phyloP scores from a whole-genome alignment of 441 rosid genomes.

The Pelargonium cotyledonis region DNA sequence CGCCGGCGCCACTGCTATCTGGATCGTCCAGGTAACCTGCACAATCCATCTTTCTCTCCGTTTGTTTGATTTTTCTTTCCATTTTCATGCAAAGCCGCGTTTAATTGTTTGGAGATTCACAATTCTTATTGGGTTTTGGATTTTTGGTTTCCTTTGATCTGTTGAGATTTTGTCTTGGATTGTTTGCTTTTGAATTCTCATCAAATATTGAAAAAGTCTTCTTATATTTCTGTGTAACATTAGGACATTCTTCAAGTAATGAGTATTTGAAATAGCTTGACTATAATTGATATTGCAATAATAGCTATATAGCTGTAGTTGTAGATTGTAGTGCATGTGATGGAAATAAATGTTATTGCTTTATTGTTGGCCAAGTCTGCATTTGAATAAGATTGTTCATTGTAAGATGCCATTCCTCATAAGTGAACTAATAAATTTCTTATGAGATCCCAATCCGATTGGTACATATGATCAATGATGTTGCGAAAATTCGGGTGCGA shows the following conservation, averaged over 20 bases:
- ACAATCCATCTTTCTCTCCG: not conserved
- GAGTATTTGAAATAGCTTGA: no score
- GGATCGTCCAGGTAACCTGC: constrained; percentile 52
- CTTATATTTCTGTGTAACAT: no score
- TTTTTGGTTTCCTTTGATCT: not conserved
- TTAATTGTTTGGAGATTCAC: no score
- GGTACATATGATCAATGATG: not conserved
- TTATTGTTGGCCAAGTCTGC: not conserved
- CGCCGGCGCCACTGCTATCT: constrained; percentile 61
- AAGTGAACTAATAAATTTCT: not conserved
- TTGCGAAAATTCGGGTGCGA: not conserved
- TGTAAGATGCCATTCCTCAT: not conserved
- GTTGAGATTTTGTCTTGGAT: not conserved
- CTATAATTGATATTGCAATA: not conserved
- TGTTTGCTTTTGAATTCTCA: not conserved
- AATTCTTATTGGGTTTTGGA: not conserved
- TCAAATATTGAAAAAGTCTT: not conserved
- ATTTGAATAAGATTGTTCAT: not conserved
- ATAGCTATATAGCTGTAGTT: not conserved
- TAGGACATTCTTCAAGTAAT: no score
- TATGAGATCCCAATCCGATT: not conserved
- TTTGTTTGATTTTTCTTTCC: not conserved
- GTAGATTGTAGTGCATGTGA: not conserved
- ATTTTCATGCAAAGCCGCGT: not conserved
- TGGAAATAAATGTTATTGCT: not conserved